Conservation (phyloP, 345 rosid species). For the Citrus maxima region DNA sequence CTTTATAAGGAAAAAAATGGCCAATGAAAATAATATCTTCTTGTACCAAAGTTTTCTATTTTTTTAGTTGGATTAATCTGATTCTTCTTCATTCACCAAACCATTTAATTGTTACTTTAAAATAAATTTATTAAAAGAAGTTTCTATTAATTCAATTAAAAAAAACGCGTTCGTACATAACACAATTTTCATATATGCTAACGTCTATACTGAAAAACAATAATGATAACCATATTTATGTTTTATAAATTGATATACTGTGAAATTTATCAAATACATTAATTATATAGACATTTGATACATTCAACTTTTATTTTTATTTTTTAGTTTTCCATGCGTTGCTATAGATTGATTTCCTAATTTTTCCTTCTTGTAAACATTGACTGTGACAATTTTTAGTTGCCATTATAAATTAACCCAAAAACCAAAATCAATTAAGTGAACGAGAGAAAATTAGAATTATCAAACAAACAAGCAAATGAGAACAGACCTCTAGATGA, state of each 20-base stretch:
- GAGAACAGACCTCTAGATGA: neutral
- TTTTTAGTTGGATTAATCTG: neutral
- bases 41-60: neutral
- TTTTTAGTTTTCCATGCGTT: neutral
- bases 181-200: too few relatives aligned
- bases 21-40: neutral
- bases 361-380: neutral
- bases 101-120: neutral
- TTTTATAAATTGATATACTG: neutral
- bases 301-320: neutral
- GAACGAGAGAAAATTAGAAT: neutral
- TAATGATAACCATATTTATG: neutral
- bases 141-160: too few relatives aligned
- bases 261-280: too few relatives aligned
- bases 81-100: neutral
- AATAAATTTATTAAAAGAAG: neutral
- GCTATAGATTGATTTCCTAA: neutral
- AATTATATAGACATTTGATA: too few relatives aligned
- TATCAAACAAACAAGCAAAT: neutral
- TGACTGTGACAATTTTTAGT: neutral
- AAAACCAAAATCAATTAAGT: neutral
- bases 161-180: neutral
- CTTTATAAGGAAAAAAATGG: neutral
- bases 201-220: too few relatives aligned
- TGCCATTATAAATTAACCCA: neutral